These are phyloP conservation scores for Xylaria castorea DNA, from an alignment of 495 filamentous ascomycete genomes.

Conservation along the genomic window DNA sequence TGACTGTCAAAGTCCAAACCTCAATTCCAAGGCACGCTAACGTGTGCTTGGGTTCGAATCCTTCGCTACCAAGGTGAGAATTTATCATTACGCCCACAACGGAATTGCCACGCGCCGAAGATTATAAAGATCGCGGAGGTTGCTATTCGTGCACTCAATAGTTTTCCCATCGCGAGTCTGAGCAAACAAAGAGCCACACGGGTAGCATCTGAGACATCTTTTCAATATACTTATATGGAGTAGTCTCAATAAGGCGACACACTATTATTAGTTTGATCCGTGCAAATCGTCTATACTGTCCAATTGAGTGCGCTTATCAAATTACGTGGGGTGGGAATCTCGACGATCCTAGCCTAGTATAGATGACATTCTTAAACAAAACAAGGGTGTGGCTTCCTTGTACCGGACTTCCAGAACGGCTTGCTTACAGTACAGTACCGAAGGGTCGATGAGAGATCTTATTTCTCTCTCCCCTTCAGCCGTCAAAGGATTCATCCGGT, in stretches of 20 bases:
- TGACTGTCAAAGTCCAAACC: not conserved
- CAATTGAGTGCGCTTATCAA: constrained; percentile 20
- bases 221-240: not conserved
- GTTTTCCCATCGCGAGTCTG: not conserved
- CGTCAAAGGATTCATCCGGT: not conserved
- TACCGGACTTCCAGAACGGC: constrained; percentile 1
- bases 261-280: constrained; percentile 13
- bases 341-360: constrained; percentile 22
- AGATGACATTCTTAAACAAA: constrained; percentile 9
- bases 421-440: constrained; percentile 23
- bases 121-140: not conserved
- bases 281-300: constrained; percentile 6
- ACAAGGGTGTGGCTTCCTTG: constrained; percentile 4
- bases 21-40: constrained; percentile 18
- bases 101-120: not conserved
- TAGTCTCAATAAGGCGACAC: not conserved
- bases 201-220: not conserved
- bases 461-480: constrained; percentile 15
- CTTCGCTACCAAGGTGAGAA: constrained; percentile 4
- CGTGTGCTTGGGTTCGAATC: constrained; percentile 7
- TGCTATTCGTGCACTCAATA: not conserved
- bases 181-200: not conserved
- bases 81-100: constrained; percentile 3
- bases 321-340: constrained; percentile 14
- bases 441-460: constrained; percentile 7